phyloP scores from a whole-genome alignment of 306 rosid species.

The Trifolium fragiferum region DNA sequence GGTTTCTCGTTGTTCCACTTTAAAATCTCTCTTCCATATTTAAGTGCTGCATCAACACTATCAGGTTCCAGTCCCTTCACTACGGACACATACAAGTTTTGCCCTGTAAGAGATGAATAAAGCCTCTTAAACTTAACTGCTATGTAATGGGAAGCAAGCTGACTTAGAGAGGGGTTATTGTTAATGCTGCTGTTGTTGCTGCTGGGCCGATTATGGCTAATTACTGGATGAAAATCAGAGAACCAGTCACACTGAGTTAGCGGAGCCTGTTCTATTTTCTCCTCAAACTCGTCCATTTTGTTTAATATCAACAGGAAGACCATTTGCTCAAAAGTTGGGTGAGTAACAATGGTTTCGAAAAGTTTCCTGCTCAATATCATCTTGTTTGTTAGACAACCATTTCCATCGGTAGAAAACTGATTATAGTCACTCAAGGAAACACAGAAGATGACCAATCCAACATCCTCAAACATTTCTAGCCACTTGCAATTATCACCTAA shows the following conservation, averaged over 20 bases:
- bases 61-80: conserved; percentile 80
- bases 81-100: conserved; percentile 74
- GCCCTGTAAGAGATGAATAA: conserved; percentile 74
- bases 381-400: conserved; percentile 74
- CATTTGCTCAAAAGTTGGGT: conserved; percentile 88
- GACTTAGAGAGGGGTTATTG: conserved; percentile 69
- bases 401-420: conserved; percentile 69
- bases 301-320: conserved; percentile 88
- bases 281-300: conserved; percentile 82
- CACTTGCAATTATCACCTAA: conserved; percentile 82
- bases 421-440: conserved; percentile 83
- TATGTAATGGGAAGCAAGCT: conserved; percentile 72
- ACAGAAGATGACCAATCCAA: conserved; percentile 73
- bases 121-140: conserved; percentile 93
- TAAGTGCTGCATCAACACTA: conserved; percentile 83
- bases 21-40: conserved; percentile 83
- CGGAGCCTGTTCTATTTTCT: conserved; percentile 72
- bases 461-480: conserved; percentile 92
- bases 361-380: conserved; percentile 78
- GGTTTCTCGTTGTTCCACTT: conserved; percentile 91
- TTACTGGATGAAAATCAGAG: conserved; percentile 76
- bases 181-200: conserved; percentile 61
- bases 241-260: conserved; percentile 85
- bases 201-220: conserved; percentile 60
- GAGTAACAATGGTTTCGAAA: conserved; percentile 80